Evolutionary conservation across 2,329 filamentous ascomycete species (phyloP), one percentile per base, ranked within the genome.

Genomic region (Monilinia laxa): DNA sequence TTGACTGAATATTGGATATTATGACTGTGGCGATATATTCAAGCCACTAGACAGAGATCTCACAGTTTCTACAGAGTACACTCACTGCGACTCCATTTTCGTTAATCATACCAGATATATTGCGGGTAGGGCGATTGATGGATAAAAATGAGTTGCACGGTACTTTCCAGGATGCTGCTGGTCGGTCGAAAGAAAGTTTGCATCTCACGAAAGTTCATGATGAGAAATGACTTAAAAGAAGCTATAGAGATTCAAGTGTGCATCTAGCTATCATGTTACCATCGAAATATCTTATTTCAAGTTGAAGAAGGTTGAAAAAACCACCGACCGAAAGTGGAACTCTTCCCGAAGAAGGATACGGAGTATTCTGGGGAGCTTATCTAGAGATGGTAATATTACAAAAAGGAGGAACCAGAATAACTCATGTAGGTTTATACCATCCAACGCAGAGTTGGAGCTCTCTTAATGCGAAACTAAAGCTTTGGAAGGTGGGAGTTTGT

Each of bases 281-380:
- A 25, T 28, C 9, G 31, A 35, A 35, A 35, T 35, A 28, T 25
- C 16, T 12, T 4, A 20, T 25, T 1, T 42, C 4, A 57, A 57
- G 25, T 16, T 12, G 2, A 25, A 40, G 4, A 35, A 6, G 31
- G 40, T 40, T 25, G 3, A 28, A 40, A 5, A 57, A n/a, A 42
- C 5, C 9, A 40, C 40, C 42, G 14, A 18, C 35, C 25, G 6
- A 38, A 57, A 20, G 23, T 42, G n/a, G 55, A 57, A 28, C 28
- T 57, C n/a, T 28, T 57, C 55, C 55, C 23, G 18, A 42, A 42
- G 55, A 38, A 57, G 55, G 38, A 57, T 4, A 57, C 55, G 55
- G 55, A 57, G 38, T 28, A 25, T 42, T 18, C 4, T 18, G 25
- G 31, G 18, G 2, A 38, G 38, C 55, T 58, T 28, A 11, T 3